Evolutionary conservation across 768 basidiomycete genomes (phyloP).

Genomic region (Lyophyllum decastes): DNA sequence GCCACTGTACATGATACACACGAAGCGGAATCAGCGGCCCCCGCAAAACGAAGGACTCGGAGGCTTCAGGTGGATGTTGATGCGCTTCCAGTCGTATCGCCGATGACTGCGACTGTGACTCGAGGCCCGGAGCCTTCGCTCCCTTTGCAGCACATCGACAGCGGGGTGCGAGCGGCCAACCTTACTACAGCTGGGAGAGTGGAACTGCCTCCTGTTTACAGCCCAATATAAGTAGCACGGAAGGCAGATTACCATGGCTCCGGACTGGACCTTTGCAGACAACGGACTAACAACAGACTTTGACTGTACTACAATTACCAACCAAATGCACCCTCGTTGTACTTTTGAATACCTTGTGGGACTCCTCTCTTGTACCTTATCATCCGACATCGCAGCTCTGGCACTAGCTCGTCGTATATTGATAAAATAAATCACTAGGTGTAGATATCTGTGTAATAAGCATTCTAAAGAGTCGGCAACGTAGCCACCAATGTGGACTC

Average conservation of each 20-base stretch:
- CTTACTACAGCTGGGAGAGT: slow-evolving; percentile 5
- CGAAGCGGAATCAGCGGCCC: not conserved
- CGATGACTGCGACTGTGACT: not conserved
- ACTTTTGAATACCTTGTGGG: too few species aligned
- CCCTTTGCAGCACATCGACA: slow-evolving; percentile 27
- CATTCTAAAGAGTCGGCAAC: too few species aligned
- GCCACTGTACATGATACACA: not conserved
- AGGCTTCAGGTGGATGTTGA: not conserved
- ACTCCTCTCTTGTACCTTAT: too few species aligned
- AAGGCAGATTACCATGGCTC: not conserved
- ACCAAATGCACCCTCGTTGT: too few species aligned
- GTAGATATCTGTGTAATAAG: too few species aligned
- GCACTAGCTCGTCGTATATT: too few species aligned
- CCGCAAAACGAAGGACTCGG: not conserved
- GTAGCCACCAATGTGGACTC: too few species aligned
- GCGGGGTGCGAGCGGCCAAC: slow-evolving; percentile 23
- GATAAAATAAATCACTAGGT: too few species aligned
- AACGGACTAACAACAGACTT: too few species aligned
- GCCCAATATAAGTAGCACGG: slow-evolving; percentile 17
- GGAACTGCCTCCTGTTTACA: slow-evolving; percentile 36
- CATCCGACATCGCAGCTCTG: too few species aligned
- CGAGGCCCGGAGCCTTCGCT: not conserved
- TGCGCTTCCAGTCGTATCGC: not conserved
- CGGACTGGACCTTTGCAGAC: too few species aligned
- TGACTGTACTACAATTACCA: too few species aligned